Evolutionary conservation across 768 basidiomycete genomes (phyloP).

Genomic region (Suillus subaureus): DNA sequence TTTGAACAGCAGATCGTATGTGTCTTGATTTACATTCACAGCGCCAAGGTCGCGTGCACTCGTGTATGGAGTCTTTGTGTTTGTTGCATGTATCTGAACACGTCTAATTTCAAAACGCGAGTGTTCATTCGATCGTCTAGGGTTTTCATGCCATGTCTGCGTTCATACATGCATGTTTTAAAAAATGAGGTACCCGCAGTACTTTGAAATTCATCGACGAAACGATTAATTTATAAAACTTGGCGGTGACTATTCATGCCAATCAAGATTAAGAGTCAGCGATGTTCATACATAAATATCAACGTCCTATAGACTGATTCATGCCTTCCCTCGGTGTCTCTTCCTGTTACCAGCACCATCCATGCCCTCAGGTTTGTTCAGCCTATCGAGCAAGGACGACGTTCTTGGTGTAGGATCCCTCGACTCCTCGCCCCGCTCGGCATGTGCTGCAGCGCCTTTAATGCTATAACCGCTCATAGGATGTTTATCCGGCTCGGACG

Average conservation of each 20-base stretch:
- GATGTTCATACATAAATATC: neutral
- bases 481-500: constrained; percentile 33
- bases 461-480: constrained; percentile 52
- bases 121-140: neutral
- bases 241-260: neutral
- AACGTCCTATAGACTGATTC: neutral
- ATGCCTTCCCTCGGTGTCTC: constrained; percentile 25
- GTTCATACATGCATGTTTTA: neutral
- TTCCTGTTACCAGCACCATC: constrained; percentile 27
- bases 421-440: constrained; percentile 22
- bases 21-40: neutral
- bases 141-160: neutral
- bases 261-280: constrained; percentile 1
- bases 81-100: neutral
- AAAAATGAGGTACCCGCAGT: neutral
- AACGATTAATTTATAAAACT: neutral
- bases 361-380: constrained; percentile 23
- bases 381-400: constrained; percentile 39
- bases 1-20: neutral
- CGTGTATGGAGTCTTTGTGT: neutral
- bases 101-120: neutral
- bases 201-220: neutral
- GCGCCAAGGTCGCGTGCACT: neutral
- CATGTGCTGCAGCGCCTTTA: constrained; percentile 50
- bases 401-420: constrained; percentile 14